Conservation (phyloP, 1,284 basidiomycete species). For the Puccinia hordei region DNA sequence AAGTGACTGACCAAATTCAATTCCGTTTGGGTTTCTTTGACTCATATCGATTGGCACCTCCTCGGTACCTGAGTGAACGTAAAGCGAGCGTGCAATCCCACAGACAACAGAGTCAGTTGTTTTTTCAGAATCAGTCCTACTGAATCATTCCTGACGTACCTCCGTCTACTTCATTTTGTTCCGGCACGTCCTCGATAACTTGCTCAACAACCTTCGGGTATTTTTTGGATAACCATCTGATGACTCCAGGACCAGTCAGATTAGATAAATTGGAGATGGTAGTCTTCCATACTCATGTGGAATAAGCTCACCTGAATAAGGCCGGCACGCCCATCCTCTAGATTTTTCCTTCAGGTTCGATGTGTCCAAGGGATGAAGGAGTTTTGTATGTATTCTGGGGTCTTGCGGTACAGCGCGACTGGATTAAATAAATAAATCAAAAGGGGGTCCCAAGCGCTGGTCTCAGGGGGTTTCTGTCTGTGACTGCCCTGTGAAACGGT, state of each 20-base stretch:
- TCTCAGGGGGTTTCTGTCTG: too few relatives aligned
- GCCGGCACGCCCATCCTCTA: constrained; percentile 46
- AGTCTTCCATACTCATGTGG: neutral
- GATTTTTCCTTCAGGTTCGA: neutral
- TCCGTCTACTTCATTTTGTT: constrained; percentile 55
- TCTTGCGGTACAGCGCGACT: too few relatives aligned
- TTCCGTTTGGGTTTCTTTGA: constrained; percentile 87
- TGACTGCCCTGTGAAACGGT: too few relatives aligned
- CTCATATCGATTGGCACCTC: constrained; percentile 66
- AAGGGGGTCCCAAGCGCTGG: too few relatives aligned
- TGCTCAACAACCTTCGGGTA: constrained; percentile 59
- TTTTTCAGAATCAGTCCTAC: neutral
- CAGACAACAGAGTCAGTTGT: too few relatives aligned
- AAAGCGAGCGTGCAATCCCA: neutral
- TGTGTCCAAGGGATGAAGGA: neutral
- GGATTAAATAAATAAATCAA: too few relatives aligned
- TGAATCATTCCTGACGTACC: constrained; percentile 50
- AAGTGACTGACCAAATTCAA: constrained; percentile 83
- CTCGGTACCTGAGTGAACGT: constrained; percentile 16
- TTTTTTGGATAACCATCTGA: constrained; percentile 61
- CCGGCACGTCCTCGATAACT: constrained; percentile 58
- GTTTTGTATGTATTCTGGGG: too few relatives aligned
- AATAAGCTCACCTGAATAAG: constrained; percentile 37
- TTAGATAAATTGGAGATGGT: neutral
- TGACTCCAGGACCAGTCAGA: constrained; percentile 49